phyloP scores from a whole-genome alignment of 192 early-diverging fungal species.

The Dissophora ornata region DNA sequence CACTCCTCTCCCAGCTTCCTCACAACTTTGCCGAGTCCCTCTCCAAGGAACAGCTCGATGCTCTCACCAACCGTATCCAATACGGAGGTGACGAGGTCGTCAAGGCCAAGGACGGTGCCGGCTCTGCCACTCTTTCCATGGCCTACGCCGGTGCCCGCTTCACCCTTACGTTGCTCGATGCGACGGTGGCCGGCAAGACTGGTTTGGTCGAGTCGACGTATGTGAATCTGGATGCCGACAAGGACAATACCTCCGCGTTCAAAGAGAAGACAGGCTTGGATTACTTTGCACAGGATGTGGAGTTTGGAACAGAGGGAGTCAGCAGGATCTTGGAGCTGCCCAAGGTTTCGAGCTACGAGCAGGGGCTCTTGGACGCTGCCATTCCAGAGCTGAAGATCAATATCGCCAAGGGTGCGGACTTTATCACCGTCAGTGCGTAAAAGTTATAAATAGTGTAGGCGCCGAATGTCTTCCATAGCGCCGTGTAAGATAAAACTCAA shows the following conservation, averaged over 20 bases:
- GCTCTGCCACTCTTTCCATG: conserved; percentile 92
- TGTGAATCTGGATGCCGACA: conserved; percentile 77
- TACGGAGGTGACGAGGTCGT: conserved; percentile 99
- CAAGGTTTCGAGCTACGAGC: conserved; percentile 83
- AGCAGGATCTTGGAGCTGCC: conserved; percentile 88
- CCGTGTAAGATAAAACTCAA: too few relatives aligned
- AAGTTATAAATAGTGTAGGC: too few relatives aligned
- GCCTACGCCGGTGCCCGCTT: conserved; percentile 92
- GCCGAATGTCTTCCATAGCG: too few relatives aligned
- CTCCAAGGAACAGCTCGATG: conserved; percentile 87
- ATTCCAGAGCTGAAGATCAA: conserved; percentile 93
- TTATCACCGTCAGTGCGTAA: conserved; percentile 24
- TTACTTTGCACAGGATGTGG: conserved; percentile 83
- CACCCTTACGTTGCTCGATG: conserved; percentile 88
- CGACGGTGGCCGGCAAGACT: conserved; percentile 79
- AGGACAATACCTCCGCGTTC: conserved; percentile 29
- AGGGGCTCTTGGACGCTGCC: conserved; percentile 83
- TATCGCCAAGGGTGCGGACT: conserved; percentile 84
- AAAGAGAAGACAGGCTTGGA: conserved; percentile 59
- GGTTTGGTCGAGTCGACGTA: conserved; percentile 91
- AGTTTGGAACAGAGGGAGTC: conserved; percentile 87
- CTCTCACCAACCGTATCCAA: conserved; percentile 96
- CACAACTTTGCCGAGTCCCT: conserved; percentile 64
- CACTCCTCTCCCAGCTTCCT: conserved; percentile 87
- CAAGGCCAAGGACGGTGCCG: conserved; percentile 98